Percentiles rank a stretch among this genome's conserved stretches.
phyloP scores from a whole-genome alignment of 2,329 filamentous ascomycete species.

The Huntiella abstrusa region DNA sequence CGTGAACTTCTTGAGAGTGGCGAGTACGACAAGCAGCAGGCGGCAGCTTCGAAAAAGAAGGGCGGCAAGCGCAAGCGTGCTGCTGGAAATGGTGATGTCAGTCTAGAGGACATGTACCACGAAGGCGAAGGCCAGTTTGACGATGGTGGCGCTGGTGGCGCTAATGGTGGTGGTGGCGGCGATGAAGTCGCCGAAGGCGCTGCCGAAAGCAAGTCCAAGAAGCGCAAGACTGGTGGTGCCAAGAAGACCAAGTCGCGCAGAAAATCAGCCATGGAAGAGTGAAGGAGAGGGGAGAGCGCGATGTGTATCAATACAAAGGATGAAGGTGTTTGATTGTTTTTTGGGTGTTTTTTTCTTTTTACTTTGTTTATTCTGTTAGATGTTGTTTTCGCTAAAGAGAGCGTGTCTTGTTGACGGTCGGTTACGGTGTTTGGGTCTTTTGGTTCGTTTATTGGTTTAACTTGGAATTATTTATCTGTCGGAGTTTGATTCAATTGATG shows the following conservation, averaged over 20 bases:
- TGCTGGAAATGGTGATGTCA: conserved; percentile 25
- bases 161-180: conserved; percentile 47
- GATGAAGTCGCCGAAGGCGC: conserved; percentile 54
- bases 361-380: not conserved
- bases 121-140: conserved; percentile 99
- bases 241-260: conserved; percentile 35
- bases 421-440: too few relatives aligned
- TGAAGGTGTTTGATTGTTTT: not conserved
- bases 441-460: too few relatives aligned
- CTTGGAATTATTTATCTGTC: too few relatives aligned
- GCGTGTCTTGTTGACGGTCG: too few relatives aligned
- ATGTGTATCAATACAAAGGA: not conserved
- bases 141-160: conserved; percentile 61
- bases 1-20: conserved; percentile 66
- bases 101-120: conserved; percentile 95
- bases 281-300: not conserved
- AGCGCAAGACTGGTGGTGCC: conserved; percentile 35
- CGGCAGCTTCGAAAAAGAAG: conserved; percentile 28
- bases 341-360: not conserved
- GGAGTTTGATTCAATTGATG: too few relatives aligned
- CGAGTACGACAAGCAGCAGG: conserved; percentile 42
- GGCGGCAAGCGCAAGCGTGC: conserved; percentile 36
- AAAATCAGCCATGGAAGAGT: not conserved
- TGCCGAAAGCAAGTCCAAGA: conserved; percentile 28
- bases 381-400: not conserved